phyloP scores from a whole-genome alignment of 495 filamentous ascomycete species.

The Neurospora terricola region DNA sequence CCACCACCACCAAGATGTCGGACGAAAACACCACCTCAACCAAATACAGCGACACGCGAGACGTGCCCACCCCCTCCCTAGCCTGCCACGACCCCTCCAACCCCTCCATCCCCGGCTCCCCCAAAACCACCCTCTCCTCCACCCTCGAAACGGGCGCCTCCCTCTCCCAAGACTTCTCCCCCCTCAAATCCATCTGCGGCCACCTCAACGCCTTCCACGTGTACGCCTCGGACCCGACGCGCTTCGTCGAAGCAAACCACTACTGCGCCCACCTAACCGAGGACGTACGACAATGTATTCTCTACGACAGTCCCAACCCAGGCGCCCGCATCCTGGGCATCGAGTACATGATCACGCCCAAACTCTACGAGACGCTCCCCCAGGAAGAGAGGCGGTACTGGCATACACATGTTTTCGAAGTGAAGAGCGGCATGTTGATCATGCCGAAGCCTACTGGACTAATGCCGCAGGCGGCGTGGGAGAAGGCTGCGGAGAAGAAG shows the following conservation, averaged over 20 bases:
- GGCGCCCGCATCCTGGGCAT: slow-evolving; percentile 72
- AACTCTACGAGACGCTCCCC: slow-evolving; percentile 56
- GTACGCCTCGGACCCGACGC: slow-evolving; percentile 58
- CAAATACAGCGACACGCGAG: neutral
- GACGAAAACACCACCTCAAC: neutral
- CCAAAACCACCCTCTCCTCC: slow-evolving; percentile 43
- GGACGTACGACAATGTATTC: slow-evolving; percentile 65
- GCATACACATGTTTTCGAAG: slow-evolving; percentile 80
- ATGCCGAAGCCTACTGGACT: slow-evolving; percentile 57
- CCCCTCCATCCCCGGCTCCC: slow-evolving; percentile 32
- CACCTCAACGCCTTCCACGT: slow-evolving; percentile 81
- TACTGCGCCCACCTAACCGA: slow-evolving; percentile 76
- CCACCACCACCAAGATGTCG: no score
- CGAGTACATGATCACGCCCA: slow-evolving; percentile 83
- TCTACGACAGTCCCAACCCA: slow-evolving; percentile 61
- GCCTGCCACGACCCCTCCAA: neutral
- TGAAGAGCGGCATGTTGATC: slow-evolving; percentile 76
- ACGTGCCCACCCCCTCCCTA: neutral
- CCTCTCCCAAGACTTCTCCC: slow-evolving; percentile 52
- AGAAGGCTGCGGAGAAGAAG: slow-evolving; percentile 61
- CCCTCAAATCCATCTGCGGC: slow-evolving; percentile 69
- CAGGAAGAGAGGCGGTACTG: slow-evolving; percentile 60
- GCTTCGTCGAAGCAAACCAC: slow-evolving; percentile 70
- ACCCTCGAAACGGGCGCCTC: slow-evolving; percentile 58
- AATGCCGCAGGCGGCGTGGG: slow-evolving; percentile 53